Base-by-base conservation (phyloP, 1,284 basidiomycete genomes). In the Grifola frondosa region DNA sequence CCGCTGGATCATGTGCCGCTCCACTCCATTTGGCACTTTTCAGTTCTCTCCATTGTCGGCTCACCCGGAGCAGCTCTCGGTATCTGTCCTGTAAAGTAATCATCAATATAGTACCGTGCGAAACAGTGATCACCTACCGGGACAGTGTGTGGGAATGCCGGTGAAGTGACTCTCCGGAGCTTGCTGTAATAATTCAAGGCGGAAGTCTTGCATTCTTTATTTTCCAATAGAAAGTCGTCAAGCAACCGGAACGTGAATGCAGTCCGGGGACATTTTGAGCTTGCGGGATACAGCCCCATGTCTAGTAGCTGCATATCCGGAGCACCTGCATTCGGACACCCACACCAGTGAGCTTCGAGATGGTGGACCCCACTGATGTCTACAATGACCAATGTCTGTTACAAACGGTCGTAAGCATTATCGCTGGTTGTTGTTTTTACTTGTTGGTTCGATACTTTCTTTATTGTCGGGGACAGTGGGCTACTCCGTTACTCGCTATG, bases 51-150 rank as follows among this genome's bases (percentile, higher is more conserved):
- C 40, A 41, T 21, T 41, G 40, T 3, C 40, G 22, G 2, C 31
- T 34, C 1, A 21, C 40, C 11, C 40, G 31, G 1, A 41, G 21
- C 4, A 41, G 40, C 7, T 32, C 40, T 15, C 23, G 20, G 23
- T 41, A 41, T 9, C 30, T 8, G 21, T 22, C 25, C 40, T 41
- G 21, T 13, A 12, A 7, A 10, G 3, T 15, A n/a, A n/a, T n/a
- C n/a, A n/a, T n/a, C n/a, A n/a, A n/a, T n/a, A n/a, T n/a, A n/a
- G n/a, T n/a, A n/a, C n/a, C n/a, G n/a, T n/a, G n/a, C n/a, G n/a
- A n/a, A n/a, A n/a, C n/a, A n/a, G n/a, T n/a, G 17, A n/a, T 17
- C 21, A 25, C 39, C 11, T 10, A 41, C 40, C 6, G 31, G 40
- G 4, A 34, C 24, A 9, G 16, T 20, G 12, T 41, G 40, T 12